Percentiles rank a stretch among this genome's conserved stretches.
phyloP scores from a whole-genome alignment of 257 asterid genomes.

The Solanum arcanum region DNA sequence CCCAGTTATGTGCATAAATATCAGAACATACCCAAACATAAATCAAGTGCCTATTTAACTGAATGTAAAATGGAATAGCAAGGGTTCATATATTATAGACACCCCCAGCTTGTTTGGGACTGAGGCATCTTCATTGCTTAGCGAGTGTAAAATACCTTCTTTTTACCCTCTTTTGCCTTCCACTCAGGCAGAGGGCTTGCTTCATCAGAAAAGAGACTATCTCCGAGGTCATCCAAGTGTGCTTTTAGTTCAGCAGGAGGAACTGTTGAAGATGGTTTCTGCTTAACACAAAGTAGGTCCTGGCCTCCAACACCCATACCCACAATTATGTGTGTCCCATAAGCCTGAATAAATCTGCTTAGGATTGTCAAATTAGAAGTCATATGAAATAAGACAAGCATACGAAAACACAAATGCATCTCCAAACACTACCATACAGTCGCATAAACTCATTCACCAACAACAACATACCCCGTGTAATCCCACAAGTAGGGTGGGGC shows the following conservation, averaged over 20 bases:
- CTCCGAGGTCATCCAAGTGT: conserved; percentile 91
- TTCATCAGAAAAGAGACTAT: conserved; percentile 79
- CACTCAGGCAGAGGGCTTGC: conserved; percentile 64
- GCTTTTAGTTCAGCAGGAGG: conserved; percentile 92
- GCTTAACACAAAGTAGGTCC: conserved; percentile 91
- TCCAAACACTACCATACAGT: background rate
- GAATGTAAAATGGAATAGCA: background rate
- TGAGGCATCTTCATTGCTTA: background rate
- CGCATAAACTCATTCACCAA: background rate
- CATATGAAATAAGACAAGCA: background rate
- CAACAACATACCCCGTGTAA: background rate
- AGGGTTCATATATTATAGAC: background rate
- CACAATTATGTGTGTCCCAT: conserved; percentile 89
- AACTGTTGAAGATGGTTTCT: conserved; percentile 66
- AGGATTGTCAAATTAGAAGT: conserved; percentile 11
- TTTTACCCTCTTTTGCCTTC: conserved; percentile 41
- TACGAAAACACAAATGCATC: background rate
- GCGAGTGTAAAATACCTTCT: conserved; percentile 32
- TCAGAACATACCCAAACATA: background rate
- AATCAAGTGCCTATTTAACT: background rate
- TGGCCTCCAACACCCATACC: conserved; percentile 99
- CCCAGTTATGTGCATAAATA: background rate
- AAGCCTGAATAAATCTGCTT: conserved; percentile 79
- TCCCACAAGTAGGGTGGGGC: background rate
- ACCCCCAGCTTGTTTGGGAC: background rate